Conservation (phyloP, 2,329 filamentous ascomycete genomes). For the Fonsecaea pedrosoi region DNA sequence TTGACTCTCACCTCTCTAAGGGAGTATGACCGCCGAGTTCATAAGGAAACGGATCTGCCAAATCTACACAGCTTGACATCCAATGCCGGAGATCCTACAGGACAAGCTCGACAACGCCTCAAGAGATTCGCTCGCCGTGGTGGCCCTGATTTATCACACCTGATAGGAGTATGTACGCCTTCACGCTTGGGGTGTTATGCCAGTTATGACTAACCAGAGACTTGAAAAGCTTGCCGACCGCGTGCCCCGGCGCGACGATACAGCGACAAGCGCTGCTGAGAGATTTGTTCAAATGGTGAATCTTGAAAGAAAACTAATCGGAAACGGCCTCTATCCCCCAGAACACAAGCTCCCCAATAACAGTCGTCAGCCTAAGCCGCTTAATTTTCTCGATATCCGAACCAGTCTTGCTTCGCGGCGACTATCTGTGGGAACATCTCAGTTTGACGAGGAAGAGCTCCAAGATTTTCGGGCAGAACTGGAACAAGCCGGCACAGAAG, state of each 20-base stretch:
- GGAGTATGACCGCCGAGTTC: conserved; percentile 29
- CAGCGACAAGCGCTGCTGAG: background rate
- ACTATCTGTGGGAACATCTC: conserved; percentile 32
- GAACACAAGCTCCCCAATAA: background rate
- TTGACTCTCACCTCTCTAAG: conserved; percentile 23
- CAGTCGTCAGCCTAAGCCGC: conserved; percentile 38
- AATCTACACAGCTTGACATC: background rate
- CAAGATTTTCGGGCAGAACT: too few relatives aligned
- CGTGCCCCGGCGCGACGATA: background rate
- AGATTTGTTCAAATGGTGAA: too few relatives aligned
- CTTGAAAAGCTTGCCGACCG: background rate
- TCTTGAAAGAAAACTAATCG: too few relatives aligned
- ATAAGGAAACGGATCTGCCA: conserved; percentile 6
- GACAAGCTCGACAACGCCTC: conserved; percentile 5
- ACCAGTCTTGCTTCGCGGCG: background rate
- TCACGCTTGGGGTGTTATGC: conserved; percentile 41
- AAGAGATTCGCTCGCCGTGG: conserved; percentile 29
- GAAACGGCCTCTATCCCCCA: background rate
- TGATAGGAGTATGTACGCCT: conserved; percentile 30
- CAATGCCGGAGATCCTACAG: background rate
- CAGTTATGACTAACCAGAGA: background rate
- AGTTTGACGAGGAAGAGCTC: conserved; percentile 21
- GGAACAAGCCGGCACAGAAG: too few relatives aligned
- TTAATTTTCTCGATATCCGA: conserved; percentile 43
- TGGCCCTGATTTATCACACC: conserved; percentile 24